Base-by-base conservation (phyloP, 1,284 basidiomycete species). In the Boletus albobrunnescens region DNA sequence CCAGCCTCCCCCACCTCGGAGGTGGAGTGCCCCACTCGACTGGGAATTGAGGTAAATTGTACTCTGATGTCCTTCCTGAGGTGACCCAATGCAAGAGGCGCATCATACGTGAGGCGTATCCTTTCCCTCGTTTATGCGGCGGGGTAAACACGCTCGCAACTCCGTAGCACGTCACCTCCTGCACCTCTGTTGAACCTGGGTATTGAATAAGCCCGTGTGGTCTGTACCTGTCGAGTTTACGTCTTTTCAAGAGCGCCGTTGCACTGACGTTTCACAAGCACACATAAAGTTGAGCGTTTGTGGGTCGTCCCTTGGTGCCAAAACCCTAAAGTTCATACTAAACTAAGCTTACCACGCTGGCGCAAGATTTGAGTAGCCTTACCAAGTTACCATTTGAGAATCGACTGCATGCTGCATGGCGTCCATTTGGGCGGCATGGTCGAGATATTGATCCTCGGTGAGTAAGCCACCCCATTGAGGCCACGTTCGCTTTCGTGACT, bases 41-140 rank as follows among this genome's bases (percentile, higher is more conserved):
- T 6, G 74, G 74, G 55, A 74, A 75, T 8, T 60, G 50, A 6
- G 68, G 59, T 13, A 64, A 47, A 27, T 51, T 56, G 31, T 47
- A 49, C 37, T 51, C 49, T 6, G 42, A 16, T 8, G 53, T 53
- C 17, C 63, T 59, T 10, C 60, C 60, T 1, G 70, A 69, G 13
- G 73, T 58, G 7, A 71, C 66, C 60, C 69, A 71, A 54, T 77
- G 75, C 16, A 78, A 50, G 19, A 77, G 64, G 14, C 64, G 57
- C 76, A 78, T 75, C 76, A 78, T 77, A 47, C 70, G 67, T 3
- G 55, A 55, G 12, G 74, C 76, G 51, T 76, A 77, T 8, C 76
- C 76, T 36, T 69, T 68, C 17, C 65, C 55, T 26, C 75, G 64
- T 37, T 74, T 66, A n/a, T 51, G 32, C 1, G 65, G 52, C 3